These are phyloP conservation scores for Sclerotinia nivalis DNA, from an alignment of 2,329 filamentous ascomycete species.

Conservation along the genomic window DNA sequence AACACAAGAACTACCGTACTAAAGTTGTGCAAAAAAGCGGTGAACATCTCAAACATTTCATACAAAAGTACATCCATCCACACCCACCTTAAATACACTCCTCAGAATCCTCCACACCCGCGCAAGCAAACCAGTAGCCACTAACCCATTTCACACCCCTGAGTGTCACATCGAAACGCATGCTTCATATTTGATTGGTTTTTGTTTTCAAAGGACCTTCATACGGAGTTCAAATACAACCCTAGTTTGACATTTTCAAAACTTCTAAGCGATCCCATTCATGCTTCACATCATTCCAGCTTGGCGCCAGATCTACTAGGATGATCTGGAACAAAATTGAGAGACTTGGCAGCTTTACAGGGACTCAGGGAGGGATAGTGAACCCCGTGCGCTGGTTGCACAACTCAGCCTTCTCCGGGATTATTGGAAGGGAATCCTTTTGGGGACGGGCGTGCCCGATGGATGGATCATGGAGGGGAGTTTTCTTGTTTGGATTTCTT, in stretches of 20 bases:
- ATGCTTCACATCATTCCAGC: no score
- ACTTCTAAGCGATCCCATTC: no score
- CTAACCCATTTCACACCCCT: not conserved
- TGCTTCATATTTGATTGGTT: constrained; percentile 15
- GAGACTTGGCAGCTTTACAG: no score
- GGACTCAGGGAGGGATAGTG: not conserved
- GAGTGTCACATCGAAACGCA: constrained; percentile 13
- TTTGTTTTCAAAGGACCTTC: not conserved
- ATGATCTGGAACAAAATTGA: no score
- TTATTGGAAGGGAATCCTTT: not conserved
- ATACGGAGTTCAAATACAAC: no score
- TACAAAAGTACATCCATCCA: not conserved
- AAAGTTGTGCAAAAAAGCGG: constrained; percentile 19
- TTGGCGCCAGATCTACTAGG: no score
- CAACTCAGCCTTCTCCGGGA: not conserved
- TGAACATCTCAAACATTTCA: not conserved
- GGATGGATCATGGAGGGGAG: not conserved
- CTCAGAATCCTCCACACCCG: not conserved
- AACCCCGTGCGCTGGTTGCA: not conserved
- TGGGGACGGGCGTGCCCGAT: not conserved
- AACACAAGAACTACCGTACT: not conserved
- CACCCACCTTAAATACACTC: not conserved
- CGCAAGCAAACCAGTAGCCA: not conserved
- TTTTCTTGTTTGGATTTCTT: not conserved
- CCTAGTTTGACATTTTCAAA: no score